Conservation (phyloP, 2,329 filamentous ascomycete genomes). For the Colletotrichum sp. region DNA sequence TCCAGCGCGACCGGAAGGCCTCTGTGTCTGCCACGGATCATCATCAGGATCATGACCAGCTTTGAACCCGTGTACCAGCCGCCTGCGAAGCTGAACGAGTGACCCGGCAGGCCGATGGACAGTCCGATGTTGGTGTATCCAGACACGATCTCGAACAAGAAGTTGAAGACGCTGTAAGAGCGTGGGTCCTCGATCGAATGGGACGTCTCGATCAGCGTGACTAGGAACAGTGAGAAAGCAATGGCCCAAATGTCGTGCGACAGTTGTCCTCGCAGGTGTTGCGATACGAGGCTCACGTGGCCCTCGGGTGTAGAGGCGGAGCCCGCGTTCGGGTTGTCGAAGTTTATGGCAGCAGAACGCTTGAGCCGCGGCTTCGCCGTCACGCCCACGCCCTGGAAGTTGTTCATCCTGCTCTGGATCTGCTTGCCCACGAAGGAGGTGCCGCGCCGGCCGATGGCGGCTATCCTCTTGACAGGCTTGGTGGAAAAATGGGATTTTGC, state of each 20-base stretch:
- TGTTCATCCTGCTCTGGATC: constrained; percentile 47
- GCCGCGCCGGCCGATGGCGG: constrained; percentile 26
- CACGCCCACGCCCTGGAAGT: constrained; percentile 50
- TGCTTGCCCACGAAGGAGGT: constrained; percentile 59
- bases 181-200: constrained; percentile 57
- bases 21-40: constrained; percentile 61
- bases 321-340: background rate
- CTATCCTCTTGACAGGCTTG: constrained; percentile 38
- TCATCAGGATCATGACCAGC: constrained; percentile 61
- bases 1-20: constrained; percentile 62
- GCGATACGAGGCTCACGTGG: constrained; percentile 53
- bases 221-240: constrained; percentile 62
- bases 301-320: constrained; percentile 32
- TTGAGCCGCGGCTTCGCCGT: constrained; percentile 23
- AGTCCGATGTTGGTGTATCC: constrained; percentile 67
- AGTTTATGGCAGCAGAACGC: constrained; percentile 5
- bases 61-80: constrained; percentile 61
- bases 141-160: constrained; percentile 62
- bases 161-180: constrained; percentile 63
- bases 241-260: constrained; percentile 75
- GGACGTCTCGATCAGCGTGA: constrained; percentile 63
- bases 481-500: constrained; percentile 46
- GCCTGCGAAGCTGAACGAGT: constrained; percentile 60
- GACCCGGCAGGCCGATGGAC: constrained; percentile 58
- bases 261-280: constrained; percentile 67